Conservation (phyloP, 306 rosid genomes). For the Acmispon strigosus region DNA sequence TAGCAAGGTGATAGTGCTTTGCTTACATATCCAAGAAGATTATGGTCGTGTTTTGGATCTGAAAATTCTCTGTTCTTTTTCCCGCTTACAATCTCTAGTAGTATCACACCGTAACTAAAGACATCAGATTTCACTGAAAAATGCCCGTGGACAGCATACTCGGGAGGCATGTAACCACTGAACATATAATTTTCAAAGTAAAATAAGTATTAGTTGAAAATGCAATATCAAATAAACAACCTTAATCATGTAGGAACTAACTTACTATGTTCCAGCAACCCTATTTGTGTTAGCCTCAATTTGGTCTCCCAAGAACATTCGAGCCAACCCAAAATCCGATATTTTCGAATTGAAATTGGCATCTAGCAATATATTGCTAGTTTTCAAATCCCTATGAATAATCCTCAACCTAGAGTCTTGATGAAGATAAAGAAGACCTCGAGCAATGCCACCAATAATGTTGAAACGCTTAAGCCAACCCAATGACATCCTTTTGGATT, state of each 20-base stretch:
- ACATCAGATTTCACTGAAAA: background rate
- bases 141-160: background rate
- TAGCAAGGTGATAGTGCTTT: background rate
- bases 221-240: background rate
- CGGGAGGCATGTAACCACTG: background rate
- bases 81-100: background rate
- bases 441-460: background rate
- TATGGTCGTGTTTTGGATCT: background rate
- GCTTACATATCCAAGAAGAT: constrained; percentile 6
- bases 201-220: background rate
- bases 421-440: background rate
- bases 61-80: background rate
- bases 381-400: background rate
- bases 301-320: background rate
- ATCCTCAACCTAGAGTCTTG: background rate
- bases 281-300: background rate
- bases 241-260: background rate
- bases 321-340: background rate
- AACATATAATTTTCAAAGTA: background rate
- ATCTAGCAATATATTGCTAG: background rate
- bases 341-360: background rate
- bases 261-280: constrained; percentile 1
- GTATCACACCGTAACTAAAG: background rate
- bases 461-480: background rate
- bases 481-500: background rate